Percentiles rank a stretch among this genome's conserved stretches.
phyloP scores from a whole-genome alignment of 441 rosid genomes.

The Croton laevigatus region DNA sequence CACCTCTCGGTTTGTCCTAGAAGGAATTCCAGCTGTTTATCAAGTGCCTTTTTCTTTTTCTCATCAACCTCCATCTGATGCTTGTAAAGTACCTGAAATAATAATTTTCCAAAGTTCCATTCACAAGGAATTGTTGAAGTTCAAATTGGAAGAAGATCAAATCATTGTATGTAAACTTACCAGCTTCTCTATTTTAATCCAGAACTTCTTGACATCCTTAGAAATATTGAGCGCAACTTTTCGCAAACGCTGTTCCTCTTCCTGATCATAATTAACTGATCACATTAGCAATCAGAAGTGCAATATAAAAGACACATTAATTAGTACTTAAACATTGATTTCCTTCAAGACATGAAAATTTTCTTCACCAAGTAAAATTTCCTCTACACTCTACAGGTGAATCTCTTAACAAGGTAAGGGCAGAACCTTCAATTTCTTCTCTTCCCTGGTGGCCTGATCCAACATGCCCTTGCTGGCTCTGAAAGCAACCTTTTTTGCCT shows the following conservation, averaged over 20 bases:
- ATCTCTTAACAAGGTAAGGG: slow-evolving; percentile 12
- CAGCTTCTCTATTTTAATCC: slow-evolving; percentile 98
- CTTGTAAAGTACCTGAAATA: slow-evolving; percentile 84
- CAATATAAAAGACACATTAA: background rate
- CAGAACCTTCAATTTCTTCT: slow-evolving; percentile 90
- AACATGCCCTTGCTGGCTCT: slow-evolving; percentile 97
- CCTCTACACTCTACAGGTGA: background rate
- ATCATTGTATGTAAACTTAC: slow-evolving; percentile 38
- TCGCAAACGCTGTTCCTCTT: slow-evolving; percentile 85
- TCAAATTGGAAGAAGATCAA: slow-evolving; percentile 22
- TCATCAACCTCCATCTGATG: slow-evolving; percentile 94
- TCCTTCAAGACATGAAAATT: background rate
- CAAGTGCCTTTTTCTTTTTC: slow-evolving; percentile 96
- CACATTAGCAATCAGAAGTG: slow-evolving; percentile 11
- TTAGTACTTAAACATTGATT: background rate
- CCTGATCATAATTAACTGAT: slow-evolving; percentile 47
- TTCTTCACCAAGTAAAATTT: background rate
- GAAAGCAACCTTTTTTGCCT: slow-evolving; percentile 94
- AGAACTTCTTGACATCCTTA: slow-evolving; percentile 94
- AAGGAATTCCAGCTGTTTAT: slow-evolving; percentile 96
- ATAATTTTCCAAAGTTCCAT: slow-evolving; percentile 19
- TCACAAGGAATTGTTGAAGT: background rate
- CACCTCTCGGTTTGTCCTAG: slow-evolving; percentile 99
- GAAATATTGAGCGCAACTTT: slow-evolving; percentile 92
- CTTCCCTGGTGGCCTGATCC: slow-evolving; percentile 92